Evolutionary conservation across 2,329 filamentous ascomycete genomes (phyloP), one percentile per base, ranked within the genome.

Genomic region (Cladosporium halotolerans): DNA sequence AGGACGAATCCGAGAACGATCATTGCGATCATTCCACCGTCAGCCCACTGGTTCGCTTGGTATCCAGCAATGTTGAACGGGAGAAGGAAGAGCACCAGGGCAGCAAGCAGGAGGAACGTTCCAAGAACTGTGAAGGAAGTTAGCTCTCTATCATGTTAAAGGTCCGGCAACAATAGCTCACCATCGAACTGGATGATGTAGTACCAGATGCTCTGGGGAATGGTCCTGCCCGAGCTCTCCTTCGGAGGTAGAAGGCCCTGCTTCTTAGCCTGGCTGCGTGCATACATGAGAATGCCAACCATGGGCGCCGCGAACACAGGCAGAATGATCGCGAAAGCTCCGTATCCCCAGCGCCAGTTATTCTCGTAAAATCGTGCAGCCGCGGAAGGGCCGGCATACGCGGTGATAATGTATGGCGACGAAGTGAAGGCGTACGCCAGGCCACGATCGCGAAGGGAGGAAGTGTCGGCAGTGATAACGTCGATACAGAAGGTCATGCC

Each of bases 11-110:
- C 66, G 45, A 68, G 55, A 42, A 67, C 62, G 39, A 68, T 48
- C 65, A 68, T 67, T 57, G 66, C 64, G 55, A 75, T 70, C 57
- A 76, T 72, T 56, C 67, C 67, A 1, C 62, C 60, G 0, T 68
- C 67, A 16, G 62, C 60, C 71, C 72, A 74, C 19, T 60, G 60
- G 1, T 63, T 23, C 55, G 64, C 28, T 9, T 63, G 63, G 52
- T 67, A 70, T 11, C 52, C 63, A 49, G 60, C 62, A 16, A 89
- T 73, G 13, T 75, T 83, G 66, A 90, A 82, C 0, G 86, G 83
- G 7, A 90, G 76, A n/a, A 89, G 72, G 63, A 89, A 81, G 9
- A 88, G 69, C 0, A 79, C 74, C 59, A 86, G 78, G 1, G 83
- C 85, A 1, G 70, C 61, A 23, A 56, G 57, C 33, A 68, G 56